phyloP scores from a whole-genome alignment of 2,329 filamentous ascomycete species.

The Madurella mycetomatis region DNA sequence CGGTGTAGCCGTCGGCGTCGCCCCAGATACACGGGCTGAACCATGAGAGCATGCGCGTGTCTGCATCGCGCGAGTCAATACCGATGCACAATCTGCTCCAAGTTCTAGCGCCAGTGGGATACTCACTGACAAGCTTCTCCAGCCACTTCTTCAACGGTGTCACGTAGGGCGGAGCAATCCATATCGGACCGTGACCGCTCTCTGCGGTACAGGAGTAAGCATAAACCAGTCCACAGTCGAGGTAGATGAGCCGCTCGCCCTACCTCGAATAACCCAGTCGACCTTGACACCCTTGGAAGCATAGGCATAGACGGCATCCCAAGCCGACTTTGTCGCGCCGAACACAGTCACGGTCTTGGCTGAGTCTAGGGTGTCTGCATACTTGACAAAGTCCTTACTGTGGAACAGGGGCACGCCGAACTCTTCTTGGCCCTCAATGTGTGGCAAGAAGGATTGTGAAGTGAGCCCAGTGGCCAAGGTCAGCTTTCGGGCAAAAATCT shows the following conservation, averaged over 20 bases:
- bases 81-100: neutral
- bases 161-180: slow-evolving; percentile 56
- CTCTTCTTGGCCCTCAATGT: slow-evolving; percentile 41
- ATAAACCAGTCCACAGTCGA: neutral
- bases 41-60: slow-evolving; percentile 65
- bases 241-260: neutral
- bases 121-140: slow-evolving; percentile 59
- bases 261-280: slow-evolving; percentile 56
- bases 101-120: neutral
- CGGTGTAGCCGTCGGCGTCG: slow-evolving; percentile 54
- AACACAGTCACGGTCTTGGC: slow-evolving; percentile 50
- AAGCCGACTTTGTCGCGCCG: slow-evolving; percentile 61
- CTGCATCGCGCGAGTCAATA: slow-evolving; percentile 25
- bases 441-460: slow-evolving; percentile 45
- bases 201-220: slow-evolving; percentile 19
- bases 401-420: slow-evolving; percentile 50
- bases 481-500: slow-evolving; percentile 42
- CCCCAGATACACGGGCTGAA: slow-evolving; percentile 73
- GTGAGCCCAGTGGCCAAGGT: slow-evolving; percentile 54
- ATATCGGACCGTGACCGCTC: slow-evolving; percentile 53
- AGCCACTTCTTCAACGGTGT: slow-evolving; percentile 64
- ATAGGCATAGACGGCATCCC: slow-evolving; percentile 60
- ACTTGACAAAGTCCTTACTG: slow-evolving; percentile 40
- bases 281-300: slow-evolving; percentile 52
- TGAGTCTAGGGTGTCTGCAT: slow-evolving; percentile 38